Percentiles rank a stretch among this genome's conserved stretches.
Conservation (phyloP, 768 basidiomycete genomes). For the Russula ochroleuca region DNA sequence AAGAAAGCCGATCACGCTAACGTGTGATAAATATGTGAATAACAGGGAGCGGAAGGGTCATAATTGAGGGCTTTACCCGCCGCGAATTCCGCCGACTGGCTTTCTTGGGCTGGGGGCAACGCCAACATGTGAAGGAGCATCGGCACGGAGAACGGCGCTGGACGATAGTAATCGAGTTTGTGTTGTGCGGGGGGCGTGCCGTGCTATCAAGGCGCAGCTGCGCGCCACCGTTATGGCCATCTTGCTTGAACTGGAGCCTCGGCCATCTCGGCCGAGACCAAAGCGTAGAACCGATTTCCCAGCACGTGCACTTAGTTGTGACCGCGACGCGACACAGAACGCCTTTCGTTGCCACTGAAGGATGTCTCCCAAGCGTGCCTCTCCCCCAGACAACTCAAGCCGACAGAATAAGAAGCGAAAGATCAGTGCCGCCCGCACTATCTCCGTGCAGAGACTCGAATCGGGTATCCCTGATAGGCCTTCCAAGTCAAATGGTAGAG, state of each 20-base stretch:
- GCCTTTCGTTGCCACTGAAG: neutral
- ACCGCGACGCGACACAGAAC: neutral
- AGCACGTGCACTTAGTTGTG: slow-evolving; percentile 14
- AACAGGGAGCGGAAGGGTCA: neutral
- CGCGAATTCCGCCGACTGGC: slow-evolving; percentile 60
- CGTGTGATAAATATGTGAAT: neutral
- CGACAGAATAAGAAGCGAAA: slow-evolving; percentile 69
- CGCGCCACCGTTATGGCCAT: slow-evolving; percentile 29
- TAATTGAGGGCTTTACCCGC: slow-evolving; percentile 36
- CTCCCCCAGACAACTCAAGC: slow-evolving; percentile 32
- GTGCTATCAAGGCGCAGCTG: slow-evolving; percentile 10
- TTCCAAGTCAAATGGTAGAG: slow-evolving; percentile 39
- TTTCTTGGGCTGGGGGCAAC: slow-evolving; percentile 56
- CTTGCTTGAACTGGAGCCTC: slow-evolving; percentile 6
- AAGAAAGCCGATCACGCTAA: slow-evolving; percentile 76
- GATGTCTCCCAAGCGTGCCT: slow-evolving; percentile 45
- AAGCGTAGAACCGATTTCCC: slow-evolving; percentile 6
- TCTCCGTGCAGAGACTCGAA: slow-evolving; percentile 50
- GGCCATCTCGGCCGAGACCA: neutral
- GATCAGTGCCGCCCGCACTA: slow-evolving; percentile 57
- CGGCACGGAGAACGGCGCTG: slow-evolving; percentile 43
- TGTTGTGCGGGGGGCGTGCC: slow-evolving; percentile 5
- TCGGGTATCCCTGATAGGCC: slow-evolving; percentile 38
- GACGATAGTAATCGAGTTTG: slow-evolving; percentile 43
- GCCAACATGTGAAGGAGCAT: slow-evolving; percentile 46